Conservation (phyloP, 371 early-diverging fungal genomes). For the Entomophthora muscae region DNA sequence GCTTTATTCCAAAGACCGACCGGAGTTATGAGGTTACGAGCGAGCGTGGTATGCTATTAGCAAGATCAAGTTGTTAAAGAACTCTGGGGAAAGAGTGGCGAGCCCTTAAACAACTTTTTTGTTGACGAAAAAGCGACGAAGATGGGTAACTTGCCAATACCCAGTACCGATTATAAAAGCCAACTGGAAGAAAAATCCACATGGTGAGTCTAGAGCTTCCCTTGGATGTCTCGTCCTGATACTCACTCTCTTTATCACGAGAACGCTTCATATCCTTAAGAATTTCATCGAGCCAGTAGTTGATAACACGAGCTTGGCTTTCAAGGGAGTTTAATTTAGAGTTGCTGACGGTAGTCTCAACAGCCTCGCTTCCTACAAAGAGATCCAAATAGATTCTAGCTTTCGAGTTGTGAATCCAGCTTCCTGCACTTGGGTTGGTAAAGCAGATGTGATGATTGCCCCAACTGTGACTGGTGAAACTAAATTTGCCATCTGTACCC, state of each 20-base stretch:
- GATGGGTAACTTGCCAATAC: slow-evolving; percentile 82
- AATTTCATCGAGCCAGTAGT: slow-evolving; percentile 61
- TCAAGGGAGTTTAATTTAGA: not conserved
- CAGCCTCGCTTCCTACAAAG: slow-evolving; percentile 8
- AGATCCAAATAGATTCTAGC: slow-evolving; percentile 3
- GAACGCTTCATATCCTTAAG: slow-evolving; percentile 24
- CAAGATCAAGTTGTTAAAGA: too few relatives aligned
- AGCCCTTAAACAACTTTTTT: slow-evolving; percentile 90
- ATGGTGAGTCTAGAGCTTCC: slow-evolving; percentile 60
- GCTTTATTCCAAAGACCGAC: too few relatives aligned
- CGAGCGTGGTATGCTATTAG: too few relatives aligned
- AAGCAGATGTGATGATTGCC: slow-evolving; percentile 86
- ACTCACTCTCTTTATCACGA: not conserved
- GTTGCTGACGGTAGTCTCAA: slow-evolving; percentile 4
- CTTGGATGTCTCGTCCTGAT: not conserved
- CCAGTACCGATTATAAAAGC: slow-evolving; percentile 60
- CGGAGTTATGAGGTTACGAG: too few relatives aligned
- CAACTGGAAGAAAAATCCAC: slow-evolving; percentile 79
- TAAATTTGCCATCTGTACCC: slow-evolving; percentile 50
- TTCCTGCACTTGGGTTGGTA: slow-evolving; percentile 12
- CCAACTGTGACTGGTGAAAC: slow-evolving; percentile 68
- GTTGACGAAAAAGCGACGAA: slow-evolving; percentile 79
- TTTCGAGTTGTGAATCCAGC: slow-evolving; percentile 11
- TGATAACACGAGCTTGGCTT: slow-evolving; percentile 53
- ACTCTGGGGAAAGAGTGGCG: too few relatives aligned